Evolutionary conservation across 352 stramenopile genomes (phyloP).

Genomic region (Globisporangium apiculatum): DNA sequence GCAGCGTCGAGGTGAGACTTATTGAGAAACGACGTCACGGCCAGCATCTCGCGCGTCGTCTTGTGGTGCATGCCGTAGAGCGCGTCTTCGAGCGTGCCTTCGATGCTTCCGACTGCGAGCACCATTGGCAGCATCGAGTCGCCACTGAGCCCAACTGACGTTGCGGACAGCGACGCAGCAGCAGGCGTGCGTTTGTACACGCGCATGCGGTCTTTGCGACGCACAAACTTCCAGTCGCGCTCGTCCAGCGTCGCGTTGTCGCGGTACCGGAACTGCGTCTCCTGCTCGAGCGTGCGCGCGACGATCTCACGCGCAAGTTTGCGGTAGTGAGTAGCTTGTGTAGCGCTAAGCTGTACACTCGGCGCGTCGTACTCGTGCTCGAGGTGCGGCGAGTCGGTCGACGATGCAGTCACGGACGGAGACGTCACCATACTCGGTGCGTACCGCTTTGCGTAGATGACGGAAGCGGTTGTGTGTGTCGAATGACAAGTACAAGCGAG

Average conservation of each 20-base stretch:
- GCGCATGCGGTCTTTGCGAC: slow-evolving; percentile 23
- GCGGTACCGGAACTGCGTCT: slow-evolving; percentile 21
- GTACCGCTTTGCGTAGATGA: neutral
- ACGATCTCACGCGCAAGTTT: slow-evolving; percentile 33
- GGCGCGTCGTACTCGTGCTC: no score
- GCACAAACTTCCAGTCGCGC: slow-evolving; percentile 26
- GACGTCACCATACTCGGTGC: neutral
- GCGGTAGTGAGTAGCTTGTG: slow-evolving; percentile 11
- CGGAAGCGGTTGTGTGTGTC: no score
- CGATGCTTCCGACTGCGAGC: slow-evolving; percentile 28
- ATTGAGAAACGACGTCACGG: slow-evolving; percentile 26
- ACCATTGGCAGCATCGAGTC: slow-evolving; percentile 28
- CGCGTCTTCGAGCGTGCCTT: slow-evolving; percentile 33
- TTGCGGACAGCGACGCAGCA: neutral
- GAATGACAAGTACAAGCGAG: no score
- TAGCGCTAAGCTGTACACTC: no score
- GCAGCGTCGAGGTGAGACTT: slow-evolving; percentile 33
- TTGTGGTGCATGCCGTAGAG: slow-evolving; percentile 46
- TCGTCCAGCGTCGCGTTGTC: slow-evolving; percentile 15
- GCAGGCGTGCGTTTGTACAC: slow-evolving; percentile 26
- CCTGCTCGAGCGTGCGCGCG: slow-evolving; percentile 32
- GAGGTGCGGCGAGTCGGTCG: no score
- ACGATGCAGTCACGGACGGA: neutral
- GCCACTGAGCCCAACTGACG: neutral
- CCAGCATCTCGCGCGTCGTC: slow-evolving; percentile 38